Base-by-base conservation (phyloP, 805 yeast species). In the Priceomyces melissophilus region DNA sequence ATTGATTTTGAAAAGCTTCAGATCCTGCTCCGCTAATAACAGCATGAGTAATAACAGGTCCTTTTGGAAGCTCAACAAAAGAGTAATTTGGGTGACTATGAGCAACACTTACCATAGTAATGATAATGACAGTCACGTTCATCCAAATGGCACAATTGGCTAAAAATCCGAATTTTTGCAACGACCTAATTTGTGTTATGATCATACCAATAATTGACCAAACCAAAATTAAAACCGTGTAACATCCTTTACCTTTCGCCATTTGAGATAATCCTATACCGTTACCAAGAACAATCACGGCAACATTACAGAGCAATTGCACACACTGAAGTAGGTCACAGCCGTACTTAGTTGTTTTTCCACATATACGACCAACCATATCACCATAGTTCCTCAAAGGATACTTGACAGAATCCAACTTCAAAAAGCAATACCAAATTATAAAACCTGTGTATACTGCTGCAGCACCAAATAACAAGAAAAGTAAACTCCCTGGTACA, bases 81-180 rank as follows among this genome's bases (percentile, higher is more conserved):
- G 39, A 13, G 49, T 54, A 67, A 50, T 69, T 63, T 39, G 73
- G 72, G 8, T 46, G 54, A 26, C 44, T 49, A 33, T 44, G 47
- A 5, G 65, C 65, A 15, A 61, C 73, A 37, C 70, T 71, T 11
- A 54, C 65, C 76, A 72, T 71, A 32, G 75, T 70, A 26, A 66
- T 61, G 39, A 72, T 56, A 46, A 69, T 61, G 30, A 69, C 58
- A n/a, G 66, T 63, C 45, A 72, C 57, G 54, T 69, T 72, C 67
- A 67, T 63, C 72, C 73, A 72, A 38, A 72, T 67, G n/a, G 76
- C 73, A 10, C 60, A 42, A 53, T 68, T 69, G 30, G 77, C 75
- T 31, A 71, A 44, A 47, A 60, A 63, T 5, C 73, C 70, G 42
- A 71, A 64, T 36, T 54, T 54, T 32, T 62, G 63, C 32, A 73